A percentile compares a stretch with the other conserved stretches of the same genome.
Conservation (phyloP, 805 yeast species). For the Wickerhamomyces mucosus region DNA sequence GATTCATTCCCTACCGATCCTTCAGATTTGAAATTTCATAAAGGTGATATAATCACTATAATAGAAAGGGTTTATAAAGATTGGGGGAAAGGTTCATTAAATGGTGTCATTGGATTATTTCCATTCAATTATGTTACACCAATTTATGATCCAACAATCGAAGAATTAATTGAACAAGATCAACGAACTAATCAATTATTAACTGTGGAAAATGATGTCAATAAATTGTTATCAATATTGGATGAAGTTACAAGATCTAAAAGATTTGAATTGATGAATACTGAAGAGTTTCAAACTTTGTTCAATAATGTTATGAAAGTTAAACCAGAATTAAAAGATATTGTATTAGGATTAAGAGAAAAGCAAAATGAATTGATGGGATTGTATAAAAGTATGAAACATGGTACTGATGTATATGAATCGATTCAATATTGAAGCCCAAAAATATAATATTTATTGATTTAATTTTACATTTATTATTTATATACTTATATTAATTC, state of each 20-base stretch:
- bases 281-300: slow-evolving; percentile 26
- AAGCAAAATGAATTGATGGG: slow-evolving; percentile 70
- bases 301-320: slow-evolving; percentile 57
- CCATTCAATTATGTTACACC: slow-evolving; percentile 89
- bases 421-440: slow-evolving; percentile 25
- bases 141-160: slow-evolving; percentile 52
- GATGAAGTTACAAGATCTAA: slow-evolving; percentile 24
- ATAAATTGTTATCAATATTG: slow-evolving; percentile 52
- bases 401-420: slow-evolving; percentile 63
- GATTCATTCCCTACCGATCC: slow-evolving; percentile 71
- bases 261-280: slow-evolving; percentile 3
- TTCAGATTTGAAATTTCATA: slow-evolving; percentile 78
- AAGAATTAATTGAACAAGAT: slow-evolving; percentile 44
- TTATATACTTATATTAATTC: too few relatives aligned
- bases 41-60: slow-evolving; percentile 83
- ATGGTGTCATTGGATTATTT: slow-evolving; percentile 78
- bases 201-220: slow-evolving; percentile 50
- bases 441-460: slow-evolving; percentile 2
- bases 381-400: slow-evolving; percentile 58
- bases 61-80: slow-evolving; percentile 83
- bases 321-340: slow-evolving; percentile 63
- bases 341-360: slow-evolving; percentile 68
- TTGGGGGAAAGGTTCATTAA: slow-evolving; percentile 90
- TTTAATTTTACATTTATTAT: slow-evolving; percentile 2
- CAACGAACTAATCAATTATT: slow-evolving; percentile 45